Evolutionary conservation across 257 asterid genomes (phyloP), one percentile per base, ranked within the genome.

Genomic region (Jacaranda mimosifolia): DNA sequence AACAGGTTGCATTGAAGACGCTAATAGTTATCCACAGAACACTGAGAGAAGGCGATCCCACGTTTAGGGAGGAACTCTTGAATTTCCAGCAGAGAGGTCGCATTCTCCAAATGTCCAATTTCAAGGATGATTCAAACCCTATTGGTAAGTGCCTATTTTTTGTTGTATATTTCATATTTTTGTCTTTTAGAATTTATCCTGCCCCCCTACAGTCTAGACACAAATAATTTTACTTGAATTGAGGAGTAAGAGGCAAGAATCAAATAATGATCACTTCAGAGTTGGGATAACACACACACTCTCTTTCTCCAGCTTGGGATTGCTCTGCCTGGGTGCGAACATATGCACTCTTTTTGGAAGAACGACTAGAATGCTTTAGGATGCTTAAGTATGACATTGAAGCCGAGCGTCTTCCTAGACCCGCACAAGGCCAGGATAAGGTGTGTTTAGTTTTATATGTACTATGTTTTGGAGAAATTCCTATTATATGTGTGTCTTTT

Each of bases 61-160:
- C 98, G 32, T 94, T 94, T 73, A 89, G 92, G 78, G 98, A 94
- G 84, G 99, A 94, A 82, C 88, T 94, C 66, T 70, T 91, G 84
- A 94, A 92, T 81, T 92, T 92, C 84, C 99, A 92, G 62, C 98
- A 91, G 77, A 91, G 97, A 84, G 96, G 96, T 14, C 95, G 91
- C 17, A 77, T 92, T 48, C 96, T 94, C 79, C 98, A 94, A 82
- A 68, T 94, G 87, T 90, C 98, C 80, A 95, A 91, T 85, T 93
- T 95, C 79, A 93, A 93, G 89, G 99, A 93, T 80, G 99, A 93
- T 80, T 95, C 98, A n/a, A 90, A 97, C 80, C 99, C 98, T 64
- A 87, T 93, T 73, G 98, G 98, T 85, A 79, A 80, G 87, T 74
- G 49, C 76, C 76, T 42, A 5, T 42, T 42, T 42, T 42, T 42